A percentile compares a stretch with the other conserved stretches of the same genome.
Conservation (phyloP, 2,329 filamentous ascomycete species). For the Fusarium floridanum region DNA sequence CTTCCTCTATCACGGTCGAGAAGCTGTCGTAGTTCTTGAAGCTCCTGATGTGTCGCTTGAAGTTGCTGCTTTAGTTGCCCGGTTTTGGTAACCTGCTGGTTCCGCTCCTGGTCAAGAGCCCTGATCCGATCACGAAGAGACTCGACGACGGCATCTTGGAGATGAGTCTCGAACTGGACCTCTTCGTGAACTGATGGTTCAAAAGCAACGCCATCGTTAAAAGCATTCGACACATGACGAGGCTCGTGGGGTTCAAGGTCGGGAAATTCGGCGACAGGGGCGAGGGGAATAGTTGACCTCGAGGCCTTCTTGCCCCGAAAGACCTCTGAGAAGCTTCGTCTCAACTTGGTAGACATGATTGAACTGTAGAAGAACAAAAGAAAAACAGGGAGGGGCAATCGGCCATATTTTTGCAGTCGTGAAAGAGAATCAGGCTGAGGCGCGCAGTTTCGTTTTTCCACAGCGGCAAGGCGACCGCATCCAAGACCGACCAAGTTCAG, state of each 20-base stretch:
- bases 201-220: neutral
- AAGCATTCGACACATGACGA: neutral
- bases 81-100: neutral
- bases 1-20: neutral
- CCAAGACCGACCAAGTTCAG: neutral
- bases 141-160: neutral
- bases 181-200: neutral
- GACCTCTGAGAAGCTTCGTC: conserved; percentile 10
- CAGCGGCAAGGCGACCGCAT: neutral
- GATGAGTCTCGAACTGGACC: neutral
- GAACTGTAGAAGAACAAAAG: neutral
- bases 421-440: neutral
- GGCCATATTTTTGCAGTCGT: neutral
- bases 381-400: neutral
- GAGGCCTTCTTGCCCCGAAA: neutral
- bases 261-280: neutral
- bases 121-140: conserved; percentile 6
- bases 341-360: conserved; percentile 6
- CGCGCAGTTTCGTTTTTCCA: neutral
- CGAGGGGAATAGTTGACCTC: neutral
- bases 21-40: neutral
- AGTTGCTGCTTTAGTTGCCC: neutral
- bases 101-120: conserved; percentile 7
- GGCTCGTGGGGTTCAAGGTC: neutral
- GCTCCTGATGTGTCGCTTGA: neutral